A percentile compares a stretch with the other conserved stretches of the same genome.
These are phyloP conservation scores for Monosporascus sp. DNA, from an alignment of 2,329 filamentous ascomycete genomes.

Conservation along the genomic window DNA sequence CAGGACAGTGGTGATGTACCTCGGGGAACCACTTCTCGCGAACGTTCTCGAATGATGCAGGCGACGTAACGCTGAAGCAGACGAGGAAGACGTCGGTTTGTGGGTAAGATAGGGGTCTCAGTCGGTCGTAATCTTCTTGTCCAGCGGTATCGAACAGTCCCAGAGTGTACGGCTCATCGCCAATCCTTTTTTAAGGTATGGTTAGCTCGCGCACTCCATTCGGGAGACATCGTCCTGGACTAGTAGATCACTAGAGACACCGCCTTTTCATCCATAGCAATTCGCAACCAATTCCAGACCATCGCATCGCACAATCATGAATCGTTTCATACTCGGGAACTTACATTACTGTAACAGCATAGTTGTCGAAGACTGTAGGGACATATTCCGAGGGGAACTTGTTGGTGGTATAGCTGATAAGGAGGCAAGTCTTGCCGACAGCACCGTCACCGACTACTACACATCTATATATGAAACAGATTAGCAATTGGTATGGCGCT, in stretches of 20 bases:
- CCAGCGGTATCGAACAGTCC: slow-evolving; percentile 97
- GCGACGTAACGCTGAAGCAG: slow-evolving; percentile 97
- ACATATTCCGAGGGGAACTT: slow-evolving; percentile 99
- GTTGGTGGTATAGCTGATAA: slow-evolving; percentile 99
- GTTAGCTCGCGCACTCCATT: slow-evolving; percentile 4
- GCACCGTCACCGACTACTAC: slow-evolving; percentile 99
- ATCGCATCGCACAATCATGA: too few relatives aligned
- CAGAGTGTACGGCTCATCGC: slow-evolving; percentile 95
- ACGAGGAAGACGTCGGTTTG: slow-evolving; percentile 99
- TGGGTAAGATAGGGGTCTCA: slow-evolving; percentile 93
- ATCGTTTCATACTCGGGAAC: slow-evolving; percentile 33
- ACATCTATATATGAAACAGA: slow-evolving; percentile 57
- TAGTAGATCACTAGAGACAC: neutral
- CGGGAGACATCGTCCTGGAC: neutral
- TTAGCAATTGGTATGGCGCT: slow-evolving; percentile 12
- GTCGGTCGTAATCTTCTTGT: slow-evolving; percentile 98
- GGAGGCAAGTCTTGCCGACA: slow-evolving; percentile 96
- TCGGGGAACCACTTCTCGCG: slow-evolving; percentile 99
- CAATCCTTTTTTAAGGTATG: slow-evolving; percentile 65
- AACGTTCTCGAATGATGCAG: slow-evolving; percentile 98
- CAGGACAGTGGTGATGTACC: slow-evolving; percentile 97
- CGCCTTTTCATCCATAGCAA: neutral
- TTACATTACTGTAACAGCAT: slow-evolving; percentile 99
- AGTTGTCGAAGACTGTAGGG: slow-evolving; percentile 98
- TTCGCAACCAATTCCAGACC: neutral